Evolutionary conservation across 2,329 filamentous ascomycete genomes (phyloP).

Genomic region (Sporothrix euskadiensis): DNA sequence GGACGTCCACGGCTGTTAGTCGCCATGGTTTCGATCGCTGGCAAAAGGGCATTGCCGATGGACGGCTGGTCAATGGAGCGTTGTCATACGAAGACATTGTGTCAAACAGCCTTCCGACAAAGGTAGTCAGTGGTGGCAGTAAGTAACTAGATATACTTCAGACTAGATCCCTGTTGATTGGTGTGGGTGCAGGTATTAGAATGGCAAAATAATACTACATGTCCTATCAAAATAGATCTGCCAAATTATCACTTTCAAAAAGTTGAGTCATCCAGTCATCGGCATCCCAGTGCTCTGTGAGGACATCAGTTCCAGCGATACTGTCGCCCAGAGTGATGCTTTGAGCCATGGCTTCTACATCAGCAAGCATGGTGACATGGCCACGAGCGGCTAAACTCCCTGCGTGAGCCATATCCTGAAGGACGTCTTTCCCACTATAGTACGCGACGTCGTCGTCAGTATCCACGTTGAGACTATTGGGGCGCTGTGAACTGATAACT

Average conservation of each 20-base stretch:
- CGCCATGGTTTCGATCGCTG: constrained; percentile 28
- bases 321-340: not conserved
- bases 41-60: constrained; percentile 28
- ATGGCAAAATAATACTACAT: too few species aligned
- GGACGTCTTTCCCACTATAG: constrained; percentile 13
- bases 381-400: constrained; percentile 20
- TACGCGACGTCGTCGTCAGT: not conserved
- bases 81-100: constrained; percentile 13
- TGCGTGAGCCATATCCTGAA: constrained; percentile 12
- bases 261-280: constrained; percentile 23
- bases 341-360: constrained; percentile 15
- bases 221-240: constrained; percentile 42
- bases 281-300: not conserved
- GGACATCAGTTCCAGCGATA: not conserved
- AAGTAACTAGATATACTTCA: too few species aligned
- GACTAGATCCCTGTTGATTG: too few species aligned
- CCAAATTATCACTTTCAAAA: constrained; percentile 18
- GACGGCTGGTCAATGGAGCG: constrained; percentile 22
- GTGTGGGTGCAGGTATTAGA: too few species aligned
- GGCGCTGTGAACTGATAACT: constrained; percentile 3
- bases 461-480: not conserved
- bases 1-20: constrained; percentile 26
- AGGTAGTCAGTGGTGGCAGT: not conserved
- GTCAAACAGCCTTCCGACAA: not conserved
- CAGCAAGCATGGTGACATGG: constrained; percentile 19